Percentiles rank a stretch among this genome's conserved stretches.
Conservation (phyloP, 2,329 filamentous ascomycete genomes). For the Allantophomopsis cytisporea region DNA sequence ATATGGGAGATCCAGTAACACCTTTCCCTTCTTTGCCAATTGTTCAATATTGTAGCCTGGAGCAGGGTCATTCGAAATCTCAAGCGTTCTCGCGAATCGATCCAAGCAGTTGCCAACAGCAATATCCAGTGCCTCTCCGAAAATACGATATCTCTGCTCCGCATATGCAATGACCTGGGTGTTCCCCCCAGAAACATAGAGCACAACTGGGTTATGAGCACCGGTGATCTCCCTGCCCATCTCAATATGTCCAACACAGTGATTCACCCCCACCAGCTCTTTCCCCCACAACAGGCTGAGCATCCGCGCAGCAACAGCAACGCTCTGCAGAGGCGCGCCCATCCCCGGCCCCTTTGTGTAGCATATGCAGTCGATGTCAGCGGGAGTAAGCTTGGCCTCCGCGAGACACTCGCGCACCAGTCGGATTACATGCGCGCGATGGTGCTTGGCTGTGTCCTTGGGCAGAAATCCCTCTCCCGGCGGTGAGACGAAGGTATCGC, state of each 20-base stretch:
- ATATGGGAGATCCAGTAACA: constrained; percentile 81
- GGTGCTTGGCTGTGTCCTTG: constrained; percentile 89
- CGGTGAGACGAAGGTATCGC: constrained; percentile 85
- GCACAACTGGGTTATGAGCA: constrained; percentile 79
- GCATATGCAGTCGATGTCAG: constrained; percentile 80
- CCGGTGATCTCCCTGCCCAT: constrained; percentile 93
- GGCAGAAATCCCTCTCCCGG: constrained; percentile 91
- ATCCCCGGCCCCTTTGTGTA: constrained; percentile 94
- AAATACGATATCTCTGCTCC: constrained; percentile 89
- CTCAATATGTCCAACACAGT: constrained; percentile 97
- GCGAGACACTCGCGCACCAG: constrained; percentile 70
- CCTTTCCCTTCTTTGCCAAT: constrained; percentile 59
- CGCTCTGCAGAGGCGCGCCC: constrained; percentile 81
- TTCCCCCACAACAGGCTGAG: constrained; percentile 74
- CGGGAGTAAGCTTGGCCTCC: constrained; percentile 45
- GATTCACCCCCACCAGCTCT: constrained; percentile 89
- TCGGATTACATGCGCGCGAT: constrained; percentile 70
- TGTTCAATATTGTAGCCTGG: constrained; percentile 98
- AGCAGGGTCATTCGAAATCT: constrained; percentile 89
- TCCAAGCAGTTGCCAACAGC: constrained; percentile 97
- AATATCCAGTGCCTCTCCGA: constrained; percentile 94
- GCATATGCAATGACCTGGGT: constrained; percentile 97
- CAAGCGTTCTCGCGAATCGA: constrained; percentile 81
- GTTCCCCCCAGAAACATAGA: constrained; percentile 94
- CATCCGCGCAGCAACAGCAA: constrained; percentile 75